phyloP scores from a whole-genome alignment of 306 rosid species.

The Luffa aegyptiaca region DNA sequence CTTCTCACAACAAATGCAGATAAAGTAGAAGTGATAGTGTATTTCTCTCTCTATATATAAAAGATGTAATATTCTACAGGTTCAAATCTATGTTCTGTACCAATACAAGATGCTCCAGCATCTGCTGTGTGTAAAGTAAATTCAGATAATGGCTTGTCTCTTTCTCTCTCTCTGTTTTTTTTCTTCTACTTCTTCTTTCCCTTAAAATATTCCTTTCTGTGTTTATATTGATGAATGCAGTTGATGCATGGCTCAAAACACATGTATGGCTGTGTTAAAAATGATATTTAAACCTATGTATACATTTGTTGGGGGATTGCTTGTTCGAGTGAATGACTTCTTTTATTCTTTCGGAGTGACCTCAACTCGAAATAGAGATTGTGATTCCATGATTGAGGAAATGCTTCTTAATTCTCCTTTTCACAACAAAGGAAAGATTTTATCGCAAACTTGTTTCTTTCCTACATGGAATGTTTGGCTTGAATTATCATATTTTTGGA shows the following conservation, averaged over 20 bases:
- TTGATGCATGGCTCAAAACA: not conserved
- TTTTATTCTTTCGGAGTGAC: too few relatives aligned
- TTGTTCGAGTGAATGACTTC: too few relatives aligned
- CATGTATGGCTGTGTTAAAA: not conserved
- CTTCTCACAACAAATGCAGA: constrained; percentile 3
- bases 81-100: not conserved
- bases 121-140: not conserved
- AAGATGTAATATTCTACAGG: not conserved
- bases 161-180: not conserved
- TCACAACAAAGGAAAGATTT: too few relatives aligned
- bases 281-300: not conserved
- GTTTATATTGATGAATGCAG: not conserved
- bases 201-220: not conserved
- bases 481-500: too few relatives aligned
- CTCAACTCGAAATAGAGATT: too few relatives aligned
- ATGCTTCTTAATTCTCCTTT: too few relatives aligned
- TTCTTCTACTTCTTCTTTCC: too few relatives aligned
- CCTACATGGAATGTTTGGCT: too few relatives aligned
- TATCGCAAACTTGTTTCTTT: too few relatives aligned
- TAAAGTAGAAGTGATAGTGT: not conserved
- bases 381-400: too few relatives aligned
- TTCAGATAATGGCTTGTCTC: constrained; percentile 1
- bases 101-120: not conserved
- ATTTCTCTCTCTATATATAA: not conserved
- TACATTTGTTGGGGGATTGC: not conserved